Evolutionary conservation across 2,329 filamentous ascomycete species (phyloP).

Genomic region (Paraconiothyrium sp.): DNA sequence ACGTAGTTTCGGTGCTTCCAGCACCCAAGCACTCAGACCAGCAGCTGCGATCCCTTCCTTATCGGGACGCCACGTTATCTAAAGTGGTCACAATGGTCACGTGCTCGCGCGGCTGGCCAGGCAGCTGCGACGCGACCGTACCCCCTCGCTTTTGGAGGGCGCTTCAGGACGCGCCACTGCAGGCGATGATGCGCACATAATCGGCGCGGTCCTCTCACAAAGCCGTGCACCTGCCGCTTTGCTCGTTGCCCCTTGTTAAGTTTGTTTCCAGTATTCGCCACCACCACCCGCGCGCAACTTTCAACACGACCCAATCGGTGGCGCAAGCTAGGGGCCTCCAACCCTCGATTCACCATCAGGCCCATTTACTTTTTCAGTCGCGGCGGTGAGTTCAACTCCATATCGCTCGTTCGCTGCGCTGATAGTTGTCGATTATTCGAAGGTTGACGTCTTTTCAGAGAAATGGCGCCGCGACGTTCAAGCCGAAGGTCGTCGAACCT

Average conservation of each 20-base stretch:
- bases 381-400: constrained; percentile 6
- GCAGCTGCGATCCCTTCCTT: not conserved
- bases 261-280: constrained; percentile 34
- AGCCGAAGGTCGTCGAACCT: constrained; percentile 36
- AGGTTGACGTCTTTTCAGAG: constrained; percentile 3
- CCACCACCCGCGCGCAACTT: constrained; percentile 35
- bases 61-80: constrained; percentile 13
- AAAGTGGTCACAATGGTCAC: constrained; percentile 28
- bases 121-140: constrained; percentile 10
- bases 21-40: not conserved
- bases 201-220: constrained; percentile 11
- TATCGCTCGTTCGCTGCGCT: not conserved
- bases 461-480: constrained; percentile 39
- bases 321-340: constrained; percentile 33
- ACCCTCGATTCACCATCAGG: constrained; percentile 33
- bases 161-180: not conserved
- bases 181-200: constrained; percentile 15
- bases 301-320: constrained; percentile 35
- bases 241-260: constrained; percentile 3
- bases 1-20: too few species aligned
- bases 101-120: constrained; percentile 13
- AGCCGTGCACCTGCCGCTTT: not conserved
- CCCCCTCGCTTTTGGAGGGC: constrained; percentile 7
- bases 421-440: not conserved
- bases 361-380: constrained; percentile 14